Percentiles rank a stretch among this genome's conserved stretches.
These are phyloP conservation scores for Septoria linicola DNA, from an alignment of 2,329 filamentous ascomycete species.

Conservation along the genomic window DNA sequence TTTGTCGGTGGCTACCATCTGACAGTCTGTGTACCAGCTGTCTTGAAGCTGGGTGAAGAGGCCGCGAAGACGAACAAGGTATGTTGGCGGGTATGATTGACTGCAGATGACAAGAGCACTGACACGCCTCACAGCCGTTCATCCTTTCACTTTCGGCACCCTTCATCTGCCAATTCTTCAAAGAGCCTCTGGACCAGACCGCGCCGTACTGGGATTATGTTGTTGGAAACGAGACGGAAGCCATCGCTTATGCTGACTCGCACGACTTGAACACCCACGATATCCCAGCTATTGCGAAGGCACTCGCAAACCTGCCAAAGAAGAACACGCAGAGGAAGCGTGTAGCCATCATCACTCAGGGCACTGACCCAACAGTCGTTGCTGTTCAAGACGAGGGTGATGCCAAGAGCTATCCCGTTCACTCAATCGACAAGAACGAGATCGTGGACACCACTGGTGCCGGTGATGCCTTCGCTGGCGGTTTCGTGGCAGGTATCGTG, in stretches of 20 bases:
- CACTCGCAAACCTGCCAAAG: constrained; percentile 86
- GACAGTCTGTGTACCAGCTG: constrained; percentile 89
- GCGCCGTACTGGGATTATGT: constrained; percentile 93
- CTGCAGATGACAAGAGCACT: constrained; percentile 18
- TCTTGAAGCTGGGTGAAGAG: constrained; percentile 86
- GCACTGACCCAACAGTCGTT: constrained; percentile 84
- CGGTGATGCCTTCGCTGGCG: constrained; percentile 92
- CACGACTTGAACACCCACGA: constrained; percentile 73
- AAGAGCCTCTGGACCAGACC: constrained; percentile 83
- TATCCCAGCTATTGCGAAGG: constrained; percentile 79
- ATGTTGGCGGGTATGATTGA: constrained; percentile 21
- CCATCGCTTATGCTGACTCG: constrained; percentile 78
- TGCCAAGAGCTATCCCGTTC: constrained; percentile 76
- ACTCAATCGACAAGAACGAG: constrained; percentile 69
- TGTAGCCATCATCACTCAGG: constrained; percentile 90
- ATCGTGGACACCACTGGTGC: constrained; percentile 98
- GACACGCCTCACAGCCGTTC: constrained; percentile 56
- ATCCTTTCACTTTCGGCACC: constrained; percentile 90
- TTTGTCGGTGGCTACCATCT: constrained; percentile 97
- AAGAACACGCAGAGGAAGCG: constrained; percentile 81
- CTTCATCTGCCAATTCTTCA: constrained; percentile 97
- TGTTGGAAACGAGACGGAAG: constrained; percentile 96
- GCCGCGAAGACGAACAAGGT: constrained; percentile 86
- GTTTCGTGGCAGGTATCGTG: constrained; percentile 85
- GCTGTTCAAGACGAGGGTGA: constrained; percentile 61